Evolutionary conservation across 2,329 filamentous ascomycete species (phyloP).

Genomic region (Pestalotiopsis fici): DNA sequence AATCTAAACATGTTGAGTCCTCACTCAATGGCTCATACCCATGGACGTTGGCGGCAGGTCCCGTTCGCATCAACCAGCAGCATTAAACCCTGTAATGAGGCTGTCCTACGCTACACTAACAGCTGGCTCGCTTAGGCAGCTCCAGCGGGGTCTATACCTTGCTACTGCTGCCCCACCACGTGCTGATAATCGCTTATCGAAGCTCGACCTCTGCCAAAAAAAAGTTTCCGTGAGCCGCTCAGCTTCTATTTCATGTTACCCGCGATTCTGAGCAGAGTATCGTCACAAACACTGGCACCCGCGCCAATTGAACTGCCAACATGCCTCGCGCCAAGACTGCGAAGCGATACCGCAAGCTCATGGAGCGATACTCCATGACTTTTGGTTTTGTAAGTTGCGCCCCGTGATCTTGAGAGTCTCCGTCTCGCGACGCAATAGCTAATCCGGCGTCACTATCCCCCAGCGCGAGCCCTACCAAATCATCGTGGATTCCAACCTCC

Average conservation of each 20-base stretch:
- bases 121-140: not conserved
- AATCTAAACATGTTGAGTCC: no score
- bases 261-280: not conserved
- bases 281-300: not conserved
- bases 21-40: not conserved
- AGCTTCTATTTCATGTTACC: not conserved
- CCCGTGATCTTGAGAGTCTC: constrained; percentile 42
- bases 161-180: not conserved
- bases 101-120: not conserved
- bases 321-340: constrained; percentile 58
- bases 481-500: constrained; percentile 82
- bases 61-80: not conserved
- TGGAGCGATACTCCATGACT: constrained; percentile 84
- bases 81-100: not conserved
- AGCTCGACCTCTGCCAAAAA: not conserved
- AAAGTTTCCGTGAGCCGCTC: not conserved
- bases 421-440: not conserved
- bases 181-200: constrained; percentile 1
- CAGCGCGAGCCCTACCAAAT: constrained; percentile 71
- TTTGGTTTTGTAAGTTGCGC: constrained; percentile 85
- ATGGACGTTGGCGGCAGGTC: not conserved
- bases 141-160: not conserved
- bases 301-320: constrained; percentile 1
- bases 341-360: constrained; percentile 84
- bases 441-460: not conserved